Percentiles rank a stretch among this genome's conserved stretches.
These are phyloP conservation scores for Aspergillus coremiiformis DNA, from an alignment of 495 filamentous ascomycete genomes.

Conservation along the genomic window DNA sequence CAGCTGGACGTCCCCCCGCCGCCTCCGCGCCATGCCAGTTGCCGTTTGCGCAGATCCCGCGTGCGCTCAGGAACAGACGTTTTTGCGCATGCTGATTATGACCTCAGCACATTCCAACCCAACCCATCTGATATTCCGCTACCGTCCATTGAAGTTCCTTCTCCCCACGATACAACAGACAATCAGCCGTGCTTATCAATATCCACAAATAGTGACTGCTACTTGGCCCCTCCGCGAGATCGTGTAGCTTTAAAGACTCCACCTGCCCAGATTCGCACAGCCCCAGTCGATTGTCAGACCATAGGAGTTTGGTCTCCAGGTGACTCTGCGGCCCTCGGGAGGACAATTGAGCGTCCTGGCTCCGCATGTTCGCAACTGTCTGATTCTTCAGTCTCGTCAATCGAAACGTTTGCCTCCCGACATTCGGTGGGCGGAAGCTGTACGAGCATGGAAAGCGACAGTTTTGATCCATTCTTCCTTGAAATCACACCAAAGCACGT, in stretches of 20 bases:
- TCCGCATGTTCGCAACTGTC: constrained; percentile 58
- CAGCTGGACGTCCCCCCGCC: constrained; percentile 40
- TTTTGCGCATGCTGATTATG: constrained; percentile 31
- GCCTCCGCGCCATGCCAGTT: constrained; percentile 46
- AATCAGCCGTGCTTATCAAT: constrained; percentile 16
- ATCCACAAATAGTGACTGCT: constrained; percentile 35
- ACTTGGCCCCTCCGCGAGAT: constrained; percentile 42
- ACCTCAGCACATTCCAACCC: constrained; percentile 23
- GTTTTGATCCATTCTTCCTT: constrained; percentile 48
- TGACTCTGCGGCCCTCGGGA: constrained; percentile 27
- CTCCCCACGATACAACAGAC: constrained; percentile 14
- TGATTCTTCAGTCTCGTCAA: constrained; percentile 63
- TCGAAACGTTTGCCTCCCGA: constrained; percentile 56
- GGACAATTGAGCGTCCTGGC: constrained; percentile 44
- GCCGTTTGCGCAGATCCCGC: constrained; percentile 37
- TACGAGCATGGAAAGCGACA: constrained; percentile 59
- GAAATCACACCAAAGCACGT: constrained; percentile 32
- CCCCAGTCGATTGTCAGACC: constrained; percentile 25
- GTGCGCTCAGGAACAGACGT: constrained; percentile 41
- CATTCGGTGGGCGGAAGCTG: constrained; percentile 60
- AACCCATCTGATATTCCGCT: constrained; percentile 40
- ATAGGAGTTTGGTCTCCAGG: constrained; percentile 23
- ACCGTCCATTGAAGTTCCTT: constrained; percentile 55
- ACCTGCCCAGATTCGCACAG: constrained; percentile 45
- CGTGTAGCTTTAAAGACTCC: constrained; percentile 57